Evolutionary conservation across 805 yeast genomes (phyloP).

Genomic region (Zygosaccharomyces kombuchaensis): DNA sequence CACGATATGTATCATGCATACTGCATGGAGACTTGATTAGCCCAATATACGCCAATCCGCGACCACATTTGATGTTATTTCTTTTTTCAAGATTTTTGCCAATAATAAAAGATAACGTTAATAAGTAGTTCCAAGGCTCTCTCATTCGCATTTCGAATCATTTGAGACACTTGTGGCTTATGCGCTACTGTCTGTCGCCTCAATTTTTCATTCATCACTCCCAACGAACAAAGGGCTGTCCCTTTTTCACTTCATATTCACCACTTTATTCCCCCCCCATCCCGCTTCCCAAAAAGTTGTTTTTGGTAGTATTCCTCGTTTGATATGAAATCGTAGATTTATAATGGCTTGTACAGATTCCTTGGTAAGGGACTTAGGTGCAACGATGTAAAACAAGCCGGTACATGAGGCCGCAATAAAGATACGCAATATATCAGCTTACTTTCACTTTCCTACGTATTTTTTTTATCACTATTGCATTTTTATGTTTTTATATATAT

Average conservation of each 20-base stretch:
- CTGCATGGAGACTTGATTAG: no score
- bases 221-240: background rate
- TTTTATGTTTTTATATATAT: background rate
- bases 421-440: no score
- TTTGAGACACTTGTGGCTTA: background rate
- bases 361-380: background rate
- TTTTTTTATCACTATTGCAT: background rate
- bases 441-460: no score
- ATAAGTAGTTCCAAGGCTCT: no score
- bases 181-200: background rate
- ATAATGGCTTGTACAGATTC: background rate
- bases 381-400: background rate
- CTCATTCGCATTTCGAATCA: background rate
- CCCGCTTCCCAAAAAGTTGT: background rate
- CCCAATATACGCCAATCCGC: no score
- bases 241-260: background rate
- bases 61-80: no score
- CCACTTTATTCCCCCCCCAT: background rate
- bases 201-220: background rate
- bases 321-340: background rate
- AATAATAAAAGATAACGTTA: no score
- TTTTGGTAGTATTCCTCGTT: background rate
- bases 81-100: no score
- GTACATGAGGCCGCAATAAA: no score
- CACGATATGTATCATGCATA: no score